phyloP scores from a whole-genome alignment of 2,329 filamentous ascomycete species.

The Neopestalotiopsis sp. region DNA sequence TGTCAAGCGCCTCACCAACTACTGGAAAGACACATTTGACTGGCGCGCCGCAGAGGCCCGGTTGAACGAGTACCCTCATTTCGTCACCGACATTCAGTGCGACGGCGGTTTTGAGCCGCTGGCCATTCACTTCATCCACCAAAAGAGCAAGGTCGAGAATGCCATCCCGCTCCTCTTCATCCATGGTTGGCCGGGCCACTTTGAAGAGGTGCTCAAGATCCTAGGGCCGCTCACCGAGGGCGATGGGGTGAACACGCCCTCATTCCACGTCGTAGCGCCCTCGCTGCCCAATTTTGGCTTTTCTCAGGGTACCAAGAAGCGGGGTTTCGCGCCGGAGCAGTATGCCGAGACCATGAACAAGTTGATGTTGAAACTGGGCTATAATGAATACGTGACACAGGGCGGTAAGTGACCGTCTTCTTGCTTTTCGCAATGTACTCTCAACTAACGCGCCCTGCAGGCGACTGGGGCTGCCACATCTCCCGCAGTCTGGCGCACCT shows the following conservation, averaged over 20 bases:
- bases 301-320: conserved; percentile 45
- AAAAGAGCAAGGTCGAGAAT: conserved; percentile 33
- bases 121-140: conserved; percentile 44
- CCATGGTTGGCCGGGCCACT: conserved; percentile 66
- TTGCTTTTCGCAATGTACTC: not conserved
- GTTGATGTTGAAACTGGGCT: conserved; percentile 72
- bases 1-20: conserved; percentile 37
- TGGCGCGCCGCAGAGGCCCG: conserved; percentile 40
- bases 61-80: conserved; percentile 41
- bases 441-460: conserved; percentile 34
- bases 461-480: conserved; percentile 74
- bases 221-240: conserved; percentile 51
- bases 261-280: conserved; percentile 63
- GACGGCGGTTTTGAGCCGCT: conserved; percentile 43
- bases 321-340: conserved; percentile 62
- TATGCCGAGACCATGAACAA: conserved; percentile 70
- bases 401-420: conserved; percentile 26
- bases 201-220: conserved; percentile 69
- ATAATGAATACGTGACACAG: conserved; percentile 56
- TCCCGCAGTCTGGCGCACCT: conserved; percentile 64
- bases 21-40: conserved; percentile 41
- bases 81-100: conserved; percentile 39
- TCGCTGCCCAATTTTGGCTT: conserved; percentile 62
- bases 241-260: conserved; percentile 35
- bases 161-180: conserved; percentile 39